Percentiles rank a stretch among this genome's conserved stretches.
Evolutionary conservation across 371 early-diverging fungal species (phyloP).

Genomic region (Capillidium heterosporum): DNA sequence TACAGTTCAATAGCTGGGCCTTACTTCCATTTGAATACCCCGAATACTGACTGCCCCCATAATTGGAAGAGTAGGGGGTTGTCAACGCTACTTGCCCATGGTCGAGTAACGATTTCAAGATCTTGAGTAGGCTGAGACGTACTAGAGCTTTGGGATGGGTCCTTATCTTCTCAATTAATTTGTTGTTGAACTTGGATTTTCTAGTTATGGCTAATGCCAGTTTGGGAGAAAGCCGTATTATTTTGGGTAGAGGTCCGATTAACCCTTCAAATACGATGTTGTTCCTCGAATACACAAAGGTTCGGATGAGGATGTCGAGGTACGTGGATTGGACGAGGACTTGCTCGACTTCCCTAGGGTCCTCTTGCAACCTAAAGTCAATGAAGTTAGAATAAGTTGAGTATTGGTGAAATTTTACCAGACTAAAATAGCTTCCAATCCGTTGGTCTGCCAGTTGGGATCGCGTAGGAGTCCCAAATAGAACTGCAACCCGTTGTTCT

Average conservation of each 20-base stretch:
- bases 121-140: conserved; percentile 21
- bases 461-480: conserved; percentile 30
- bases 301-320: conserved; percentile 16
- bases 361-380: conserved; percentile 15
- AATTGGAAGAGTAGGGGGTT: too few species aligned
- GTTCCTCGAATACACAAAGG: conserved; percentile 18
- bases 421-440: conserved; percentile 29
- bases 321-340: conserved; percentile 16
- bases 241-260: conserved; percentile 22
- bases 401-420: conserved; percentile 18
- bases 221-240: conserved; percentile 16
- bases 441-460: conserved; percentile 32
- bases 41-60: neutral
- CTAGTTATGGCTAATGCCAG: conserved; percentile 16
- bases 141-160: conserved; percentile 25
- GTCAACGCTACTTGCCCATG: conserved; percentile 11
- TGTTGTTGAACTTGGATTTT: conserved; percentile 15
- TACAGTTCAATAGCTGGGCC: neutral
- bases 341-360: conserved; percentile 19
- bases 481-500: conserved; percentile 18
- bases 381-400: neutral
- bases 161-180: conserved; percentile 15
- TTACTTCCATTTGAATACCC: neutral
- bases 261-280: conserved; percentile 23
- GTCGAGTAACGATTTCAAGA: conserved; percentile 20